phyloP scores from a whole-genome alignment of 2,329 filamentous ascomycete genomes.

The Polychaeton citri region DNA sequence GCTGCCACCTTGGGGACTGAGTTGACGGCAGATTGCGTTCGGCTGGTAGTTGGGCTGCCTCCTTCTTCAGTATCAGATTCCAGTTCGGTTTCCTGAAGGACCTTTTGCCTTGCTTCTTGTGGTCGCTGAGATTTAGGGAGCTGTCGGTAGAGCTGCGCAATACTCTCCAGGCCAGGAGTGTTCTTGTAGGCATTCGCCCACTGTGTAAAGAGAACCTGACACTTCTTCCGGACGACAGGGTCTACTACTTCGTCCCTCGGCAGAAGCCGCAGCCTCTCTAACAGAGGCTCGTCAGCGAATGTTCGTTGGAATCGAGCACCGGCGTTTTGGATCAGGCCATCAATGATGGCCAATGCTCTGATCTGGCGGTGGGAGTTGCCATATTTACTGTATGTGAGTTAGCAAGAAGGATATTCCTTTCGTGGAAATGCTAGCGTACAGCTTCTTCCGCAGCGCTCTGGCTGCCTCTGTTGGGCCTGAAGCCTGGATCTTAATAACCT shows the following conservation, averaged over 20 bases:
- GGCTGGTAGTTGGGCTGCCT: not conserved
- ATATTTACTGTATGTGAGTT: constrained; percentile 53
- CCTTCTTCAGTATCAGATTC: constrained; percentile 38
- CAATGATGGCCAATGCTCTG: constrained; percentile 73
- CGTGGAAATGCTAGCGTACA: constrained; percentile 36
- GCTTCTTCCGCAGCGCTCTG: constrained; percentile 86
- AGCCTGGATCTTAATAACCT: constrained; percentile 79
- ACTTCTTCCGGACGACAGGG: constrained; percentile 74
- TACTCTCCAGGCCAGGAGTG: constrained; percentile 63
- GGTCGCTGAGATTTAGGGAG: constrained; percentile 55
- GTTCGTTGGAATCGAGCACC: constrained; percentile 73
- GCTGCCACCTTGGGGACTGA: not conserved
- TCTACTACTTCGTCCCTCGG: constrained; percentile 78
- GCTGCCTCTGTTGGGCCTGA: constrained; percentile 82
- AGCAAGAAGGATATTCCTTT: constrained; percentile 1
- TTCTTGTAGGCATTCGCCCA: constrained; percentile 77
- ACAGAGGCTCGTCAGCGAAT: constrained; percentile 80
- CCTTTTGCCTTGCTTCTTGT: constrained; percentile 58
- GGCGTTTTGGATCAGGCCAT: constrained; percentile 89
- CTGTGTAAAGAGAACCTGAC: constrained; percentile 69
- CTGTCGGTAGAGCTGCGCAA: constrained; percentile 65
- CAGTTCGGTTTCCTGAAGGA: constrained; percentile 65
- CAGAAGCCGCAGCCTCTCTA: constrained; percentile 81
- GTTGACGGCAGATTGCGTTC: not conserved
- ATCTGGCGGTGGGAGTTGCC: constrained; percentile 88